A percentile compares a stretch with the other conserved stretches of the same genome.
These are phyloP conservation scores for Metschnikowia hibisci DNA, from an alignment of 805 yeast species.

Conservation along the genomic window DNA sequence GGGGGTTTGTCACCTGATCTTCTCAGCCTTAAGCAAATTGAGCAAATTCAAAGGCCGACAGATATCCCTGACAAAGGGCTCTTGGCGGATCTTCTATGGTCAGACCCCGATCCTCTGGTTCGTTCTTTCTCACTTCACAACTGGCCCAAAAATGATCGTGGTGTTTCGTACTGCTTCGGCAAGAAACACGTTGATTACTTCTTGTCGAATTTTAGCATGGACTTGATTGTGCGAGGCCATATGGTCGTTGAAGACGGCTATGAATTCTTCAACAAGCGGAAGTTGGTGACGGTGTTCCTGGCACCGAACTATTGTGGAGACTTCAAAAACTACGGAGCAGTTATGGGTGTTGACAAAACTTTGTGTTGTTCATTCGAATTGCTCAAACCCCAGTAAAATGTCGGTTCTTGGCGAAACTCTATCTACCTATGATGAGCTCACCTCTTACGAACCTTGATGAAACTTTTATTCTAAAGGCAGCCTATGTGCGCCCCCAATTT, in stretches of 20 bases:
- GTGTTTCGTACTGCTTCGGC: conserved; percentile 76
- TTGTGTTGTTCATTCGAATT: conserved; percentile 70
- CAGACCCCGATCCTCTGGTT: conserved; percentile 62
- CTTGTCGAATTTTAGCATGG: conserved; percentile 63
- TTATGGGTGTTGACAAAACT: conserved; percentile 66
- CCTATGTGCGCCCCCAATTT: neutral
- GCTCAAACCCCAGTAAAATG: conserved; percentile 49
- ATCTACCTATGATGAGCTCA: neutral
- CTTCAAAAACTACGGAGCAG: conserved; percentile 76
- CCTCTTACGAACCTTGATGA: conserved; percentile 6
- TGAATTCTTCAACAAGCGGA: conserved; percentile 72
- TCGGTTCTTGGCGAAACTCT: neutral
- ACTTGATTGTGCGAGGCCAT: conserved; percentile 76
- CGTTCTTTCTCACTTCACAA: conserved; percentile 37
- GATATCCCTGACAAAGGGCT: conserved; percentile 80
- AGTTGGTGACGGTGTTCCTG: conserved; percentile 71
- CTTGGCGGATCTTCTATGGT: conserved; percentile 76
- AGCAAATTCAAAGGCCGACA: conserved; percentile 71
- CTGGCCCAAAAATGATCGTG: conserved; percentile 82
- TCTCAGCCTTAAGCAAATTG: conserved; percentile 61
- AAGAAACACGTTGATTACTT: conserved; percentile 70
- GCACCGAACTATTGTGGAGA: conserved; percentile 87
- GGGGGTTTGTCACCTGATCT: conserved; percentile 78
- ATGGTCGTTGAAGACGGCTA: conserved; percentile 91
- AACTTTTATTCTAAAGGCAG: neutral